phyloP scores from a whole-genome alignment of 257 asterid genomes.

The Fraxinus cuspidata region DNA sequence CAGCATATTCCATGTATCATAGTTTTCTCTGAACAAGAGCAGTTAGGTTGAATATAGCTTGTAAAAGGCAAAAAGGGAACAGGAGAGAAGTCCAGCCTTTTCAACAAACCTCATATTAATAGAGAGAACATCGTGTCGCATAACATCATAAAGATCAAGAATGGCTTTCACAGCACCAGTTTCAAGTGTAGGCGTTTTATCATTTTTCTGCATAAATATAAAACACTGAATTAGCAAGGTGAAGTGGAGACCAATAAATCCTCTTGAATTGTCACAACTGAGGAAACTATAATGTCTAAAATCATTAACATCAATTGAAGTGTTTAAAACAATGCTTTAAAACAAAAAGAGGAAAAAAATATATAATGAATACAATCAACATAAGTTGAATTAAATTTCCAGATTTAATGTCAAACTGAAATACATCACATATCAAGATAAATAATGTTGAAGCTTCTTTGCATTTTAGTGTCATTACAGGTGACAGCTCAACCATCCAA shows the following conservation, averaged over 20 bases:
- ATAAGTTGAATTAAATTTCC: background rate
- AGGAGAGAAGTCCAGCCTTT: conserved; percentile 7
- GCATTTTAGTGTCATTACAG: conserved; percentile 5
- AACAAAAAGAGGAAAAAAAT: background rate
- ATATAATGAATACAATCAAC: background rate
- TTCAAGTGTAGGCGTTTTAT: conserved; percentile 73
- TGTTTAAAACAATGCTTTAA: background rate
- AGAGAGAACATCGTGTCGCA: conserved; percentile 73
- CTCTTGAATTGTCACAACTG: conserved; percentile 14
- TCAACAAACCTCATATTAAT: conserved; percentile 73
- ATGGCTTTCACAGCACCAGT: conserved; percentile 88
- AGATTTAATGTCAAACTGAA: background rate
- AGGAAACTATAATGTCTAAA: background rate
- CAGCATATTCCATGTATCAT: conserved; percentile 74
- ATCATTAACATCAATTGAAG: background rate
- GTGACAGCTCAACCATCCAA: conserved; percentile 18
- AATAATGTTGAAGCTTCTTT: background rate
- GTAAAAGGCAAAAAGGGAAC: background rate
- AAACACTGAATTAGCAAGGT: conserved; percentile 14
- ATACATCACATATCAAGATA: conserved; percentile 10
- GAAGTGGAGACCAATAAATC: conserved; percentile 21
- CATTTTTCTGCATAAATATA: conserved; percentile 61
- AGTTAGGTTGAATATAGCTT: conserved; percentile 16
- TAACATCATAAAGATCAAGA: conserved; percentile 94
- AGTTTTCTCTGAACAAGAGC: conserved; percentile 57